phyloP scores from a whole-genome alignment of 129 eudicot genomes.

The Artemisia argyi region DNA sequence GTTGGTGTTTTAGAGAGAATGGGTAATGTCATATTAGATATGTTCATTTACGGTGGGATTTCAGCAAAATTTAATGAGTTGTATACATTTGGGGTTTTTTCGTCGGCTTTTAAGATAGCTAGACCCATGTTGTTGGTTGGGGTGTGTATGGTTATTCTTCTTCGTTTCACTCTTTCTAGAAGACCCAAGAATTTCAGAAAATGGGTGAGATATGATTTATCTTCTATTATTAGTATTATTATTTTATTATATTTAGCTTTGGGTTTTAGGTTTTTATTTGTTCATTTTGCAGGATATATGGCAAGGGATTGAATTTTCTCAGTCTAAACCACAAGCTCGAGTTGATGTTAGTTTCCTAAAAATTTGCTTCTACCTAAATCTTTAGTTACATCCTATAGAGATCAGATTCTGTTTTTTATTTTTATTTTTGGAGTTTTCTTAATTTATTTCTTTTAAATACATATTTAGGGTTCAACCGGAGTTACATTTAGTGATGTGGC shows the following conservation, averaged over 20 bases:
- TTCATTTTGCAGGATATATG: constrained; percentile 74
- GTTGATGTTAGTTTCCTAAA: constrained; percentile 71
- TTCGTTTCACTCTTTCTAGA: constrained; percentile 86
- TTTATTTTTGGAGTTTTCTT: neutral
- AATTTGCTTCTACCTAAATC: neutral
- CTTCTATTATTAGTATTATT: too few relatives aligned
- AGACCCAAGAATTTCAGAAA: constrained; percentile 78
- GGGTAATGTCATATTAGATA: constrained; percentile 53
- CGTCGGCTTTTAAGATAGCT: constrained; percentile 42
- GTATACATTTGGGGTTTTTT: constrained; percentile 50
- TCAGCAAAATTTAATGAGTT: constrained; percentile 46
- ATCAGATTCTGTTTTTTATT: constrained; percentile 13
- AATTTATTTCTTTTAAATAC: neutral
- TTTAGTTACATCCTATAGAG: constrained; percentile 13
- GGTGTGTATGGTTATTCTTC: constrained; percentile 57
- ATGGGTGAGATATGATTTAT: constrained; percentile 56
- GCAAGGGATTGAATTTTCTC: constrained; percentile 97
- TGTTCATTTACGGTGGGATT: constrained; percentile 53
- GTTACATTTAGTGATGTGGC: constrained; percentile 90
- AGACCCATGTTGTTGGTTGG: constrained; percentile 47
- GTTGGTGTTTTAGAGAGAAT: constrained; percentile 42
- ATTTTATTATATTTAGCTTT: neutral
- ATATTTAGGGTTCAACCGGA: constrained; percentile 85
- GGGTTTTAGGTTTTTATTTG: neutral
- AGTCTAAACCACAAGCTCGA: constrained; percentile 95